Conservation (phyloP, 306 rosid genomes). For the Acacia melanoxylon region DNA sequence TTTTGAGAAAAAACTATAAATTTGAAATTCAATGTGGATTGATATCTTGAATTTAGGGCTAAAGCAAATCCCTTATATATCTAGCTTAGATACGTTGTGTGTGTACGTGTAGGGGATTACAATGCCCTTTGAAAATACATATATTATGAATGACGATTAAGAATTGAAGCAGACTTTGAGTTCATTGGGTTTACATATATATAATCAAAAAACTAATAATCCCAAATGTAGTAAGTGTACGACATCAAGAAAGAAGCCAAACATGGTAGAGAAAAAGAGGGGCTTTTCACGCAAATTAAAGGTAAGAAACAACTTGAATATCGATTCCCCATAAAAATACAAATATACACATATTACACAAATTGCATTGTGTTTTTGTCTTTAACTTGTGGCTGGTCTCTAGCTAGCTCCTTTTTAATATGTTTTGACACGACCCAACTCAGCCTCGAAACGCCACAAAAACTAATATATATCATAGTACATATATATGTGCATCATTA, state of each 20-base stretch:
- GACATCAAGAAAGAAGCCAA: not conserved
- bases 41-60: too few relatives aligned
- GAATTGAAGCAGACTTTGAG: not conserved
- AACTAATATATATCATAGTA: not conserved
- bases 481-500: slow-evolving; percentile 9
- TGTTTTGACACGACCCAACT: not conserved
- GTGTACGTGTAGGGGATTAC: too few relatives aligned
- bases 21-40: too few relatives aligned
- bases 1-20: too few relatives aligned
- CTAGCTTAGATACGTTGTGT: too few relatives aligned
- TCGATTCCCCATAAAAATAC: not conserved
- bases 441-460: slow-evolving; percentile 36
- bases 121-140: not conserved
- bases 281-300: not conserved
- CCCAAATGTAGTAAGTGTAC: not conserved
- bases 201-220: not conserved
- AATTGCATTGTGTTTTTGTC: not conserved
- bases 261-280: not conserved
- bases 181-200: not conserved
- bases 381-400: slow-evolving; percentile 1
- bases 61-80: too few relatives aligned
- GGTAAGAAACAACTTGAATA: not conserved
- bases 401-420: not conserved
- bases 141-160: too few relatives aligned
- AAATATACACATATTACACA: not conserved